These are phyloP conservation scores for Yarrowia sp. DNA, from an alignment of 805 yeast genomes.

Conservation along the genomic window DNA sequence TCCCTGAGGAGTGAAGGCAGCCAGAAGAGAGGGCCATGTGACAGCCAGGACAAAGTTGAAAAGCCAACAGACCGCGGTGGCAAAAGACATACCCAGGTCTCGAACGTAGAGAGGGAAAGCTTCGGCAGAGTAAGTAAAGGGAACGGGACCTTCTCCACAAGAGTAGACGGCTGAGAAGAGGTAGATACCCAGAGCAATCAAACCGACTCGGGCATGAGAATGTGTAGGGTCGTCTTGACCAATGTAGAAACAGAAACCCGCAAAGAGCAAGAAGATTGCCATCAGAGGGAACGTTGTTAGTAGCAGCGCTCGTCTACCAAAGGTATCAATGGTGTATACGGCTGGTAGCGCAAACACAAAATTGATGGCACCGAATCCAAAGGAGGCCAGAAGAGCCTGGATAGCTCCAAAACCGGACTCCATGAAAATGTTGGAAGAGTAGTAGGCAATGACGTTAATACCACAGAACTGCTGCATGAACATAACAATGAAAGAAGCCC, in stretches of 20 bases:
- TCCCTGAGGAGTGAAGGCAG: conserved; percentile 76
- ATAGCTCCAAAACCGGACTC: conserved; percentile 68
- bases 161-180: conserved; percentile 76
- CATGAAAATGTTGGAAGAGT: conserved; percentile 76
- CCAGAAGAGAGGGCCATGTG: conserved; percentile 78
- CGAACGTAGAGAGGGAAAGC: conserved; percentile 80
- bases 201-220: conserved; percentile 60
- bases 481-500: conserved; percentile 83
- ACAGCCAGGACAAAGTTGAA: conserved; percentile 68
- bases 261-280: conserved; percentile 59
- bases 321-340: conserved; percentile 75
- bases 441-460: conserved; percentile 87
- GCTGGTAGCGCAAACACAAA: conserved; percentile 88
- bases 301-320: conserved; percentile 71
- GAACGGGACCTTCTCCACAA: conserved; percentile 88
- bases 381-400: conserved; percentile 75
- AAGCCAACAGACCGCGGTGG: conserved; percentile 67
- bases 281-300: conserved; percentile 66
- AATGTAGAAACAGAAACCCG: conserved; percentile 75
- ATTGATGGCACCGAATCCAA: conserved; percentile 86
- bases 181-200: conserved; percentile 76
- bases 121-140: conserved; percentile 88
- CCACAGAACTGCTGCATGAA: conserved; percentile 94
- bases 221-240: conserved; percentile 51
- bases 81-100: conserved; percentile 80